phyloP scores from a whole-genome alignment of 108 stramenopile genomes.

The Tribonema minus region DNA sequence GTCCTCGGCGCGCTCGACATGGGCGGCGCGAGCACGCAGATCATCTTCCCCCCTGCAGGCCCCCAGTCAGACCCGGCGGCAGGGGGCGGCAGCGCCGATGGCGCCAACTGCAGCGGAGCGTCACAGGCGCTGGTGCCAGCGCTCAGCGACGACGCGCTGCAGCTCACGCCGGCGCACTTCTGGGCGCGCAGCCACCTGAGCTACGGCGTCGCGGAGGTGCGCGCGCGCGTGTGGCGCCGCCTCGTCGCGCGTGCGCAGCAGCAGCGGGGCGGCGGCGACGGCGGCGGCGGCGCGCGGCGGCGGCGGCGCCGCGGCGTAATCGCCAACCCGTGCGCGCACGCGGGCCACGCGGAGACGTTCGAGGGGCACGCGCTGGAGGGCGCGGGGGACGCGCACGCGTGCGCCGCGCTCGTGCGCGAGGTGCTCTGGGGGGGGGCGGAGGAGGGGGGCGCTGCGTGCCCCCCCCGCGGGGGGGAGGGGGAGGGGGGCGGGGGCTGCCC shows the following conservation, averaged over 20 bases:
- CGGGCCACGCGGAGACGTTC: too few species aligned
- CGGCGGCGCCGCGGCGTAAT: too few species aligned
- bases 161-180: slow-evolving; percentile 24
- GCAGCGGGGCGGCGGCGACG: too few species aligned
- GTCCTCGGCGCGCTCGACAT: slow-evolving; percentile 36
- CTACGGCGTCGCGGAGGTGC: slow-evolving; percentile 43
- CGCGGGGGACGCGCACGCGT: too few species aligned
- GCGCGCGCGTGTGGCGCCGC: neutral
- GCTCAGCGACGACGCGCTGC: neutral
- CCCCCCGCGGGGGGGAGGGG: too few species aligned
- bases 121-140: neutral
- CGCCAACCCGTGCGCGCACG: too few species aligned
- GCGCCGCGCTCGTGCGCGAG: too few species aligned
- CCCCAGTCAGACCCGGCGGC: neutral
- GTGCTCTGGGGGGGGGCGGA: too few species aligned
- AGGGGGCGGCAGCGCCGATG: neutral
- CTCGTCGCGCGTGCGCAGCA: neutral
- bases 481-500: too few species aligned
- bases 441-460: too few species aligned
- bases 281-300: too few species aligned
- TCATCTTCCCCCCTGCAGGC: slow-evolving; percentile 8
- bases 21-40: slow-evolving; percentile 39
- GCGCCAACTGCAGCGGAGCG: neutral
- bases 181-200: slow-evolving; percentile 50
- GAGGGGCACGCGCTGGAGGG: too few species aligned